Evolutionary conservation across 2,329 filamentous ascomycete genomes (phyloP), one percentile per base, ranked within the genome.

Genomic region (Alternaria sp.): DNA sequence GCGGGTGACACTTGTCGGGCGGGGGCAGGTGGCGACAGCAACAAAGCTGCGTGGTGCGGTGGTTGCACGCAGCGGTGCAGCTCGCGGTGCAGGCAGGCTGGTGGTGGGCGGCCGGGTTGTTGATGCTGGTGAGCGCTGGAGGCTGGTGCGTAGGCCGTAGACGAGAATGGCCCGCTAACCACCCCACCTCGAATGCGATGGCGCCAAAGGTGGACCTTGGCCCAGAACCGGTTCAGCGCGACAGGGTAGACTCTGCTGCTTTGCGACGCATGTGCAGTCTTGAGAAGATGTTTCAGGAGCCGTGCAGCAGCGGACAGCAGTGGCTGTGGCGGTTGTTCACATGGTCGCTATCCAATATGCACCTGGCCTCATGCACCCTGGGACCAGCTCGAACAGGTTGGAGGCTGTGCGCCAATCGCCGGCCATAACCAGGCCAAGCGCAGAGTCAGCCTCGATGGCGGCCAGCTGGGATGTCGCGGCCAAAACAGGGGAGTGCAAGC

Each of bases 251-350:
- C 26, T 62, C 46, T 59, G 43, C 46, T 47, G 54, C 65, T 58
- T 59, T 57, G 57, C 53, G 63, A 61, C 50, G 15, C 28, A 23
- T 36, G 49, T 52, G 49, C 30, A 54, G 46, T 13, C 65, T 65
- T 55, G 65, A 66, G 15, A 32, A 13, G 40, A 52, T 57, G 76
- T 79, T 77, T 78, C 75, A 79, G 61, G 65, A 59, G 50, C 47
- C 53, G 58, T 62, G 66, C 68, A 63, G 66, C 65, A 49, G 54
- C 57, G 53, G 59, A 64, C 60, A 68, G 60, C 56, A 73, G 68
- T 72, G 74, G 71, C 55, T 70, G 76, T 77, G 74, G 75, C 77
- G 70, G 71, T 47, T 63, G 70, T 61, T 68, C 69, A 68, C 69
- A 71, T 70, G 71, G 59, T 56, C 62, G 64, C 60, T 59, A 52